Conservation (phyloP, 208 protist genomes). For the Crithidia fasciculata region DNA sequence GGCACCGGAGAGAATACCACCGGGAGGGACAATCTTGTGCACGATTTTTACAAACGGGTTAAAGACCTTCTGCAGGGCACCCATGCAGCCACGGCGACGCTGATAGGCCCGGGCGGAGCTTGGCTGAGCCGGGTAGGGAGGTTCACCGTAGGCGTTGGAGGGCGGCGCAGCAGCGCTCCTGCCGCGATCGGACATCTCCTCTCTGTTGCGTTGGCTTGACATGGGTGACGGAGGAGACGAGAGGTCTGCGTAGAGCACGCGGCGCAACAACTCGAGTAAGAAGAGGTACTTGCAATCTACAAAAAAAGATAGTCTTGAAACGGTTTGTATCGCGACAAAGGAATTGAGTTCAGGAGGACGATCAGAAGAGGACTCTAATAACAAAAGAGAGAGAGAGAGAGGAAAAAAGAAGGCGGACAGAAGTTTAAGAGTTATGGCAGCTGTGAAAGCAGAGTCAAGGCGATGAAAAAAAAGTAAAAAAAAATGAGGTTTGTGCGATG, state of each 20-base stretch:
- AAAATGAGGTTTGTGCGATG: too few species aligned
- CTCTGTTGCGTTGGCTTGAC: background rate
- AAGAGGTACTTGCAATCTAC: background rate
- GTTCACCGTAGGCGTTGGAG: too few species aligned
- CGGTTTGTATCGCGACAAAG: background rate
- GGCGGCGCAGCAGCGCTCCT: background rate
- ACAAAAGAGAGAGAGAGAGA: too few species aligned
- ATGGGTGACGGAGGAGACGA: background rate
- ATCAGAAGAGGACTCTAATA: too few species aligned
- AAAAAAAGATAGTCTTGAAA: background rate
- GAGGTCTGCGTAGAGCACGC: too few species aligned
- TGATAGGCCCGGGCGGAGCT: background rate
- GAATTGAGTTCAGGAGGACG: too few species aligned
- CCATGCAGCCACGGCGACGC: background rate
- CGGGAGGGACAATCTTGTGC: conserved; percentile 33
- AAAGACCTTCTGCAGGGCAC: background rate
- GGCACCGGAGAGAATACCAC: conserved; percentile 36
- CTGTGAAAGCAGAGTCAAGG: too few species aligned
- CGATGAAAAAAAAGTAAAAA: too few species aligned
- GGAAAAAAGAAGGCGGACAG: too few species aligned
- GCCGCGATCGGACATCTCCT: conserved; percentile 3
- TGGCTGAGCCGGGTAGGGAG: background rate
- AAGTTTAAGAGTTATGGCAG: too few species aligned
- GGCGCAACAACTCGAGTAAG: background rate
- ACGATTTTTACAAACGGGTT: background rate